Evolutionary conservation across 306 rosid species (phyloP).

Genomic region (Astragalus glycyphyllos): DNA sequence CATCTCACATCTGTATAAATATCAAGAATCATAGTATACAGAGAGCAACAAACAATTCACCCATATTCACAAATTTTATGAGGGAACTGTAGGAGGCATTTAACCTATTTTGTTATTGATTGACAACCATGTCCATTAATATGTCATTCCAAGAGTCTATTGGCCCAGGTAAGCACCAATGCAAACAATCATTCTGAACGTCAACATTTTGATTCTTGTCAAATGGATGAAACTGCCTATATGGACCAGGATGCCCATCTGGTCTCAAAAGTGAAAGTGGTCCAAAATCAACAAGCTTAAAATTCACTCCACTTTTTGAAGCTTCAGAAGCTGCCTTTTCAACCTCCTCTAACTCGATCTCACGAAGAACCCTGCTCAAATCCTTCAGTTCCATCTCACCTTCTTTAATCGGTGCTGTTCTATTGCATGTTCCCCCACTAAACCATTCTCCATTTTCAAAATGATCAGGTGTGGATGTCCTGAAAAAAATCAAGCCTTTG

Average conservation of each 20-base stretch:
- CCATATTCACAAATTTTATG: conserved; percentile 40
- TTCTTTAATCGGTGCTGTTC: conserved; percentile 78
- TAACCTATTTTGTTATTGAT: conserved; percentile 49
- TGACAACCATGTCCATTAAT: conserved; percentile 78
- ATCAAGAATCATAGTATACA: conserved; percentile 38
- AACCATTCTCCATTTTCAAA: conserved; percentile 97
- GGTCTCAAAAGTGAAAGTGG: conserved; percentile 83
- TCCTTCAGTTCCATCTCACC: conserved; percentile 73
- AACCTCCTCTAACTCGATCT: conserved; percentile 76
- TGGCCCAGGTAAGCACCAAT: conserved; percentile 99
- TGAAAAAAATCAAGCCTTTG: conserved; percentile 75
- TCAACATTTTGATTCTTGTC: conserved; percentile 55
- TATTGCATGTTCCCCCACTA: conserved; percentile 82
- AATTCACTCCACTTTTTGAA: conserved; percentile 61
- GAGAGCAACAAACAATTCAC: conserved; percentile 40
- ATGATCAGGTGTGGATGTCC: conserved; percentile 94
- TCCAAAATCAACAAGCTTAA: conserved; percentile 72
- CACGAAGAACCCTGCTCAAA: conserved; percentile 55
- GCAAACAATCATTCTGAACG: conserved; percentile 89
- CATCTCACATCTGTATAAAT: conserved; percentile 25
- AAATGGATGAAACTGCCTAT: conserved; percentile 79
- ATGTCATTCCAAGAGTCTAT: conserved; percentile 93
- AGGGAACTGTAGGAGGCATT: conserved; percentile 25
- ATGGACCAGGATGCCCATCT: conserved; percentile 97
- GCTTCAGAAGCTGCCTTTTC: conserved; percentile 61